A percentile compares a stretch with the other conserved stretches of the same genome.
These are phyloP conservation scores for Hanseniaspora taiwanica DNA, from an alignment of 805 yeast species.

Conservation along the genomic window DNA sequence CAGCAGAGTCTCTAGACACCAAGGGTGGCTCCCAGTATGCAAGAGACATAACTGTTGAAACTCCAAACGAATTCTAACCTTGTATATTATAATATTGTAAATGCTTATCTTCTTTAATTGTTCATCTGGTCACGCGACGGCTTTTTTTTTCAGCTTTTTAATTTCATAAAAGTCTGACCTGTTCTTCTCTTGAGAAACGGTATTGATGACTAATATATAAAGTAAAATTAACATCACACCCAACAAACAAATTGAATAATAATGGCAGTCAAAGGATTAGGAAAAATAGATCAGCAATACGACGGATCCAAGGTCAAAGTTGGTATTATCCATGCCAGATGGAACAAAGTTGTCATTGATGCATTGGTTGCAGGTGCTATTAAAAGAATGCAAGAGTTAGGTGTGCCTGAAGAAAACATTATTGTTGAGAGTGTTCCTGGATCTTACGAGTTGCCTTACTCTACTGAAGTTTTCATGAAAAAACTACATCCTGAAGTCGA, in stretches of 20 bases:
- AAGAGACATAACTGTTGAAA: conserved; percentile 59
- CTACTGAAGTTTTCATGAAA: conserved; percentile 33
- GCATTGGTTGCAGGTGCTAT: conserved; percentile 72
- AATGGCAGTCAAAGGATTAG: conserved; percentile 78
- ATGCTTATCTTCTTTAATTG: no score
- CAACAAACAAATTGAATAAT: conserved; percentile 3
- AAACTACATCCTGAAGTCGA: conserved; percentile 41
- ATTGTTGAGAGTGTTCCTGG: conserved; percentile 85
- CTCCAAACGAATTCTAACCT: conserved; percentile 68
- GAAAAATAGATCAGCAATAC: conserved; percentile 52
- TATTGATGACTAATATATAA: no score
- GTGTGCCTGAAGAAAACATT: conserved; percentile 68
- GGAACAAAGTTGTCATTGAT: conserved; percentile 72
- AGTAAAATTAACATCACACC: neutral
- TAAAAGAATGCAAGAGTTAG: conserved; percentile 41
- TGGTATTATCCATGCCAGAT: conserved; percentile 90
- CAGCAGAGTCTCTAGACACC: conserved; percentile 66
- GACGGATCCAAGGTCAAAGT: conserved; percentile 58
- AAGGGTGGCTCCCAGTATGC: conserved; percentile 85
- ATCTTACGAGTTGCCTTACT: conserved; percentile 85
- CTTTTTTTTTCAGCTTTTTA: no score
- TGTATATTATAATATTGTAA: no score
- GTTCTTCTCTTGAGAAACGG: no score
- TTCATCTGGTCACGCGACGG: no score
- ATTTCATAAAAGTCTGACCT: no score